Percentiles rank a stretch among this genome's conserved stretches.
phyloP scores from a whole-genome alignment of 805 yeast species.

The Kluyveromyces siamensis region DNA sequence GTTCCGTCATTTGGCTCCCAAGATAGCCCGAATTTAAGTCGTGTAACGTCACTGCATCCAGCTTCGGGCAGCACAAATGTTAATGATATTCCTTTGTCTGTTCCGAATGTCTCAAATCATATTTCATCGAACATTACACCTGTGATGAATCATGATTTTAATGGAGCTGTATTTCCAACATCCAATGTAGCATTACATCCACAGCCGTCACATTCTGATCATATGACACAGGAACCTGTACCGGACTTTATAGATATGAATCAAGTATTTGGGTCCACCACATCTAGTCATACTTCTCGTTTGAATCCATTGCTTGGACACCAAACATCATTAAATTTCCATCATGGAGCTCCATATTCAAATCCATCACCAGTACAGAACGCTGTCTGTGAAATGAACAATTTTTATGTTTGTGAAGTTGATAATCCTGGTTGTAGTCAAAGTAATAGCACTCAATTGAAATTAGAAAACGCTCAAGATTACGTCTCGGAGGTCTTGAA shows the following conservation, averaged over 20 bases:
- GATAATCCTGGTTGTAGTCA: background rate
- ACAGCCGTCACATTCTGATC: background rate
- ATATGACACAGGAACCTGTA: background rate
- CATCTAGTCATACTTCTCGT: background rate
- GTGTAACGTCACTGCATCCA: background rate
- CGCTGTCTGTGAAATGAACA: slow-evolving; percentile 6
- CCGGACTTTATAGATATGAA: slow-evolving; percentile 2
- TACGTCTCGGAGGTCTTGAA: slow-evolving; percentile 1
- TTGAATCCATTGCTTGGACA: background rate
- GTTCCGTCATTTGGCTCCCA: background rate
- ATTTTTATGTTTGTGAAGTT: slow-evolving; percentile 3
- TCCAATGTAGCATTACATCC: background rate
- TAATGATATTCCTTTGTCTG: background rate
- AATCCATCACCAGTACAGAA: background rate
- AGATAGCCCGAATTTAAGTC: background rate
- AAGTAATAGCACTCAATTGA: background rate
- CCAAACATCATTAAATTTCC: background rate
- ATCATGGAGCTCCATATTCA: background rate
- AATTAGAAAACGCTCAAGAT: background rate
- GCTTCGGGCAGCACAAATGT: background rate
- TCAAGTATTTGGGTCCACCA: background rate
- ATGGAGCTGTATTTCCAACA: background rate
- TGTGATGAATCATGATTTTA: background rate
- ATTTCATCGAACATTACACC: background rate
- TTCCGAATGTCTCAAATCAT: background rate